Base-by-base conservation (phyloP, 2,329 filamentous ascomycete species). In the Xylogone sp. region DNA sequence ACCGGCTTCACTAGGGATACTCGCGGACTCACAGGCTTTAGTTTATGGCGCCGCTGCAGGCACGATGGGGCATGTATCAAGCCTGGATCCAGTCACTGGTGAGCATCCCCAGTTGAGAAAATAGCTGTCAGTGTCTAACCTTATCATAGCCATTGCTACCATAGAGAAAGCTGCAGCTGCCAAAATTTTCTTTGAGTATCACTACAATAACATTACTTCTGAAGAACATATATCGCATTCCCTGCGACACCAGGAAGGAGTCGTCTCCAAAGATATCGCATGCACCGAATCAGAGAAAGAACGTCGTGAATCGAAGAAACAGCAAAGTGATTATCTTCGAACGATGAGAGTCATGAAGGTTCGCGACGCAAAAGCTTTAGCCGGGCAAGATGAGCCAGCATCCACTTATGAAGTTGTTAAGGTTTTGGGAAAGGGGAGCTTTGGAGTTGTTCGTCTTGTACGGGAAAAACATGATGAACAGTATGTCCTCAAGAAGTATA, bases 361-460 rank as follows among this genome's bases (percentile, higher is more conserved):
- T 10, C 81, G 78, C 43, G 81, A 79, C 16, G 49, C 52, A 2
- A 64, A 62, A 31, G 61, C 60, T n/a, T 46, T 62, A 43, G 61
- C 57, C 21, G 70, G 68, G 12, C 69, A 73, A 49, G 75, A 78
- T 57, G 74, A 75, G 2, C 74, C 79, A 43, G 66, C 78, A 20
- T 79, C 83, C 8, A 81, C 84, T n/a, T 97, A 93, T 62, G 87
- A 96, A 57, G 77, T 86, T 12, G 71, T 97, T 24, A 88, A 91
- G 59, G 78, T 95, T 18, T 76, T 97, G 4, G 92, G 94, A 0
- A 96, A 94, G 66, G 93, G 94, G 8, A 97, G 92, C 64, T 99
- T 97, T 69, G 93, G 94, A 0, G 86, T 96, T 21, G 94, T 99
- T 16, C 82, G 87, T 44, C 76, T 99, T 31, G 92, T 97, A 2